Evolutionary conservation across 306 rosid species (phyloP).

Genomic region (barrel medic (Medicago truncatula)): DNA sequence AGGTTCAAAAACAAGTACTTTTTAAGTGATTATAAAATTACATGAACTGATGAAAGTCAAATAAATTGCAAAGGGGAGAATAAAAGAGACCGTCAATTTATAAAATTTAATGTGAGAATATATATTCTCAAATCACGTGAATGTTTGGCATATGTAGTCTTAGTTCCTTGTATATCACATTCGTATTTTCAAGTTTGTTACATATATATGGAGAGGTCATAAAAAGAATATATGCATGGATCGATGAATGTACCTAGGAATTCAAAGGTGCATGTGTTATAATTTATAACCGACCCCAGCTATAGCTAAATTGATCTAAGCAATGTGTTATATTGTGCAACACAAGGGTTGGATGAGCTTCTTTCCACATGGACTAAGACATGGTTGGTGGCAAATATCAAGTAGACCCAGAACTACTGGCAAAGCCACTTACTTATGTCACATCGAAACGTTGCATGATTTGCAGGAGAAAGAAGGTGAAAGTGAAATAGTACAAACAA

Average conservation of each 20-base stretch:
- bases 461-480: neutral
- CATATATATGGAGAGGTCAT: neutral
- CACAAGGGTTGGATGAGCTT: neutral
- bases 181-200: neutral
- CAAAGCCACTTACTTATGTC: neutral
- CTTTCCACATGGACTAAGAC: neutral
- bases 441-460: neutral
- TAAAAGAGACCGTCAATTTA: no score
- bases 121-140: neutral
- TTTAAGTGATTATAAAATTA: no score
- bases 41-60: no score
- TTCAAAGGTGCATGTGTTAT: neutral
- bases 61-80: no score
- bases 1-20: no score
- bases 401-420: neutral
- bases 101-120: no score
- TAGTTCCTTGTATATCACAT: neutral
- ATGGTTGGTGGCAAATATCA: neutral
- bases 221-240: neutral
- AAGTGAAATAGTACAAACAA: neutral
- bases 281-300: neutral
- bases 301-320: neutral
- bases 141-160: neutral
- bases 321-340: neutral
- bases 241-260: neutral